These are phyloP conservation scores for Ophiostoma sp. DNA, from an alignment of 2,329 filamentous ascomycete genomes.

Conservation along the genomic window DNA sequence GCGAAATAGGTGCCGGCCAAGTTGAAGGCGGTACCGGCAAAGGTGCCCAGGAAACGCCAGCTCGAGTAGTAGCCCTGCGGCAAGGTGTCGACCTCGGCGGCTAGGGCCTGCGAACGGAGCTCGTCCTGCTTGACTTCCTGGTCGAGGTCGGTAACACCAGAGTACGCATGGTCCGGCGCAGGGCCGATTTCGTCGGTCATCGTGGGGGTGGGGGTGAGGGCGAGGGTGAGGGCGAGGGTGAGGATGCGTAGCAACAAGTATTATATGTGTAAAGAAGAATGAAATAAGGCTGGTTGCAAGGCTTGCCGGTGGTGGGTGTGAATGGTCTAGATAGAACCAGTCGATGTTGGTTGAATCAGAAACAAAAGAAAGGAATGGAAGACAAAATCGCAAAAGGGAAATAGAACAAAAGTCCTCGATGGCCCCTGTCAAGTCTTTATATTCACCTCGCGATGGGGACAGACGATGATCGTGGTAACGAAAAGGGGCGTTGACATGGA, in stretches of 20 bases:
- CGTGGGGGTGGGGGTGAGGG: not conserved
- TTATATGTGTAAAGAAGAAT: too few species aligned
- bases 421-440: slow-evolving; percentile 3
- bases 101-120: not conserved
- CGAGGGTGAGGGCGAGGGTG: too few species aligned
- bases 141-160: not conserved
- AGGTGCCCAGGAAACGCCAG: not conserved
- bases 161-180: not conserved
- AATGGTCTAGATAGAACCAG: too few species aligned
- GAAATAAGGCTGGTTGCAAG: not conserved
- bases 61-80: not conserved
- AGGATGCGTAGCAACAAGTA: not conserved
- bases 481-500: not conserved
- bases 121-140: slow-evolving; percentile 3
- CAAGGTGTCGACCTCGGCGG: not conserved
- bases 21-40: not conserved
- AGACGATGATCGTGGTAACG: not conserved
- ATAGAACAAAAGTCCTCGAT: not conserved
- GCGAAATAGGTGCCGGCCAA: not conserved
- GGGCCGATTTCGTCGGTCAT: not conserved
- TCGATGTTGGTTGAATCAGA: not conserved
- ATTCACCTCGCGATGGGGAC: not conserved
- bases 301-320: not conserved
- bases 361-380: not conserved
- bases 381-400: not conserved